Percentiles rank a stretch among this genome's conserved stretches.
These are phyloP conservation scores for Scedosporium aurantiacum DNA, from an alignment of 2,329 filamentous ascomycete genomes.

Conservation along the genomic window DNA sequence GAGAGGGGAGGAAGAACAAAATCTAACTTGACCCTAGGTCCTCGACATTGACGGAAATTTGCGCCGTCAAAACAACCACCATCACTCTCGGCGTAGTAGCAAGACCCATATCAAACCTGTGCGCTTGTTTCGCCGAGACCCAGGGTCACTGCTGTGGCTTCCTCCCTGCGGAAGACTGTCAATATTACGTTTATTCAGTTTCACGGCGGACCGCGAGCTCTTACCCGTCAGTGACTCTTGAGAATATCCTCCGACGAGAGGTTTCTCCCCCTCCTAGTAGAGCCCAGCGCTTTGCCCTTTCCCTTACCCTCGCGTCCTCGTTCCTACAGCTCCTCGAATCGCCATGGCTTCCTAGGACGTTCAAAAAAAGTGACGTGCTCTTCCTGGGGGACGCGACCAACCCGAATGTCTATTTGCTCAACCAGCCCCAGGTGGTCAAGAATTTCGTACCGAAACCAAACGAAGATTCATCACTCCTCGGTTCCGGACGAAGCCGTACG, in stretches of 20 bases:
- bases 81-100: not conserved
- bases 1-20: too few relatives aligned
- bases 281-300: constrained; percentile 12
- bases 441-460: not conserved
- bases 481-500: constrained; percentile 1
- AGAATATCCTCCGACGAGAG: not conserved
- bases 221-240: not conserved
- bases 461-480: not conserved
- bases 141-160: not conserved
- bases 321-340: constrained; percentile 17
- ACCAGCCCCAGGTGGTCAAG: not conserved
- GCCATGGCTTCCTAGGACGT: constrained; percentile 13
- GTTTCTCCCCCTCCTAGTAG: constrained; percentile 8
- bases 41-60: not conserved
- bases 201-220: not conserved
- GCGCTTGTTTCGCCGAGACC: not conserved
- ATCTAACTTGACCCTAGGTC: not conserved
- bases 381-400: not conserved
- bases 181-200: not conserved
- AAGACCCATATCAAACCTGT: not conserved
- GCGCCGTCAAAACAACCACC: not conserved
- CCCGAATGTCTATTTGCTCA: not conserved
- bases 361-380: constrained; percentile 11
- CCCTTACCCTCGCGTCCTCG: constrained; percentile 15
- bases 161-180: not conserved